Base-by-base conservation (phyloP, 768 basidiomycete species). In the Boletus sp. region DNA sequence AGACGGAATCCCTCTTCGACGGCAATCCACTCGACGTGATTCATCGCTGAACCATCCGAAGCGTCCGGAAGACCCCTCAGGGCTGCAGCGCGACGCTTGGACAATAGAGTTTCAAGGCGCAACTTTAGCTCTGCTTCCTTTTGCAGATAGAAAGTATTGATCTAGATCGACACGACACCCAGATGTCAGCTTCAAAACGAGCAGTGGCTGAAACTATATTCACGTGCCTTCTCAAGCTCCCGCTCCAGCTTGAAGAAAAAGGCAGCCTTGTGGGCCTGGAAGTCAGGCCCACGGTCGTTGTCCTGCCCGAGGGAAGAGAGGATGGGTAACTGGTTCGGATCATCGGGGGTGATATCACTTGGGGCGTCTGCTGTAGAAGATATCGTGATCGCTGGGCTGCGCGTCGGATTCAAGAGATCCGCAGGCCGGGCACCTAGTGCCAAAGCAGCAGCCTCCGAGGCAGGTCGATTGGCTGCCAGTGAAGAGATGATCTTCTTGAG, bases 201-300 rank as follows among this genome's bases (percentile, higher is more conserved):
- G 47, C 44, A 42, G 24, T 5, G 60, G 55, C 24, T 39, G 28
- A 55, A 55, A 41, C 30, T 29, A 41, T 47, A 41, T 52, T 35
- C 37, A 62, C 78, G 61, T 63, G 90, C 96, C 85, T 98, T 99
- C 75, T 98, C 97, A 20, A 98, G 78, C 73, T 99, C 97, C 20
- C 96, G 83, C 71, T 98, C 95, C 1, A 99, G 83, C 71, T 95
- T 98, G 82, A 97, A 98, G 79, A 99, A 98, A 79, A 98, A 99
- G 1, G 94, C 93, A 4, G 95, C 92, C 69, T 95, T 93, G 77
- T 96, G 93, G 14, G 94, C 93, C 67, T 90, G 92, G 64, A 98
- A 94, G 67, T 92, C 89, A 17, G 89, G 83, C 1, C 91, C 87
- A 55, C 91, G 77, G 63, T 87, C 88, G 32, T 83, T 81, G 67